phyloP scores from a whole-genome alignment of 306 rosid species.

The Castanospermum australe region DNA sequence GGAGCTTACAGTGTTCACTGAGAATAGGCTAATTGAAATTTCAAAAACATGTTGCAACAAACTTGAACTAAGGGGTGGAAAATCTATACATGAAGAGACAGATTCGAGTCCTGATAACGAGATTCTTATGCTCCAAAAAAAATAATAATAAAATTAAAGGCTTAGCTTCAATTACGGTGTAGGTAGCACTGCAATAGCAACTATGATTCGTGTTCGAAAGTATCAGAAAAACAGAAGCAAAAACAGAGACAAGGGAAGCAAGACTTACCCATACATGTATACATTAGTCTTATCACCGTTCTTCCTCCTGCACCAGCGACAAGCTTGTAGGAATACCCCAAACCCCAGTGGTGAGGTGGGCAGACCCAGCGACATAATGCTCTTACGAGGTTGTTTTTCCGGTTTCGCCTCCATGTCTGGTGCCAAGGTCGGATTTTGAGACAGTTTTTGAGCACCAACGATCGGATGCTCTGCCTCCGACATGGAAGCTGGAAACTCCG shows the following conservation, averaged over 20 bases:
- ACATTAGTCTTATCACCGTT: neutral
- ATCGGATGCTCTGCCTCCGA: neutral
- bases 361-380: neutral
- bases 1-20: no score
- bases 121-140: no score
- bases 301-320: neutral
- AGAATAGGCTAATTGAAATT: no score
- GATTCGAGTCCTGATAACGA: no score
- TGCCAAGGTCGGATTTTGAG: neutral
- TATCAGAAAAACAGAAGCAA: neutral
- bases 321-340: neutral
- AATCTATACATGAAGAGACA: no score
- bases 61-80: no score
- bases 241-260: neutral
- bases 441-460: neutral
- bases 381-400: neutral
- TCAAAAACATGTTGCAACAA: no score
- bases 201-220: neutral
- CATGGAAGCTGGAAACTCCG: neutral
- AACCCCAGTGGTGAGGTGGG: neutral
- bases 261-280: constrained; percentile 13
- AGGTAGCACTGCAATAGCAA: no score
- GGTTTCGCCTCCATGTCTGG: neutral
- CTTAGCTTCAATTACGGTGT: no score
- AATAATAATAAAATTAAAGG: no score